Conservation (phyloP, 2,329 filamentous ascomycete genomes). For the Hymenoscyphus scutula region DNA sequence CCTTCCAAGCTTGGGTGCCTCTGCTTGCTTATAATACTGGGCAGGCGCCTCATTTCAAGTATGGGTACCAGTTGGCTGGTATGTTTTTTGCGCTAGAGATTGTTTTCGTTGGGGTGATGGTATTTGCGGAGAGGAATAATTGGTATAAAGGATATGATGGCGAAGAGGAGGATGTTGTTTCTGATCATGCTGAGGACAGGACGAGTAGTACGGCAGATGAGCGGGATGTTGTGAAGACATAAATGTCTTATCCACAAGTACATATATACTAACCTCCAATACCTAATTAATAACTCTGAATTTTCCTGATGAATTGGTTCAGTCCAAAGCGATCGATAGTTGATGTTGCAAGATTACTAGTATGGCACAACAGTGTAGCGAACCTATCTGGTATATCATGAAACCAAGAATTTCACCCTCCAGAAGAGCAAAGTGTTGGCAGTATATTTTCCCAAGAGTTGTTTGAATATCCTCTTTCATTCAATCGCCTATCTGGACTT, state of each 20-base stretch:
- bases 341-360: too few species aligned
- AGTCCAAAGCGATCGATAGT: too few species aligned
- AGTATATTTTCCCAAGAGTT: too few species aligned
- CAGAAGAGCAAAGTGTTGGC: too few species aligned
- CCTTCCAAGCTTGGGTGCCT: conserved; percentile 5
- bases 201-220: background rate
- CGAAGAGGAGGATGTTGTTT: background rate
- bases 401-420: too few species aligned
- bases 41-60: conserved; percentile 3
- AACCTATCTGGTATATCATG: too few species aligned
- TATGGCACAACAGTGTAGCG: too few species aligned
- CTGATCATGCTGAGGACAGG: background rate
- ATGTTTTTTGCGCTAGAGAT: conserved; percentile 5
- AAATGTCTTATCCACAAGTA: background rate
- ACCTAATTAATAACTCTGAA: too few species aligned
- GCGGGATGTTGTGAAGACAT: background rate
- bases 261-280: background rate
- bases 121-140: background rate
- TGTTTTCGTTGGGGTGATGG: conserved; percentile 1
- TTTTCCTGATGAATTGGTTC: too few species aligned
- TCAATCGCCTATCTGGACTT: too few species aligned
- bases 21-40: background rate
- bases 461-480: too few species aligned
- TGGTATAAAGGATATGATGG: background rate
- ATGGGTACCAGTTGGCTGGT: background rate